Conservation (phyloP, 139 green algal genomes). For the Ettlia oleoabundans region DNA sequence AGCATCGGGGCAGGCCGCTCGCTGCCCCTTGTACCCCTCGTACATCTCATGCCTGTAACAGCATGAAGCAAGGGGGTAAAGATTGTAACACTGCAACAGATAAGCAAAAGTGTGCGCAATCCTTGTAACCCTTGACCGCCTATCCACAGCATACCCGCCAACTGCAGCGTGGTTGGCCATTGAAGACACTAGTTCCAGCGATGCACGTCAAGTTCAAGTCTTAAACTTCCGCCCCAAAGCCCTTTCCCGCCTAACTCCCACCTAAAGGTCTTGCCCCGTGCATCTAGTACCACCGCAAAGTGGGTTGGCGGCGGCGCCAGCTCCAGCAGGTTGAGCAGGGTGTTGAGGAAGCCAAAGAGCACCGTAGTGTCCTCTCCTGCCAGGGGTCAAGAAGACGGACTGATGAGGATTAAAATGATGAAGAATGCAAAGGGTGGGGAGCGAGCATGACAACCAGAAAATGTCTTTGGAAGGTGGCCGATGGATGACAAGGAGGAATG, state of each 20-base stretch:
- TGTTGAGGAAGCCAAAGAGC: conserved; percentile 57
- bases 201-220: too few species aligned
- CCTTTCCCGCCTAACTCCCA: too few species aligned
- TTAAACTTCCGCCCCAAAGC: too few species aligned
- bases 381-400: neutral
- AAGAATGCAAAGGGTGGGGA: too few species aligned
- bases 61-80: neutral
- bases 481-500: neutral
- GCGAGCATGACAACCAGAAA: too few species aligned
- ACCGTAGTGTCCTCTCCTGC: conserved; percentile 56
- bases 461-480: too few species aligned
- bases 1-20: conserved; percentile 47
- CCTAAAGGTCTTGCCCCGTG: conserved; percentile 63
- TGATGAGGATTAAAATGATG: too few species aligned
- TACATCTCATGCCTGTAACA: conserved; percentile 71
- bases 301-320: conserved; percentile 60
- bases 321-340: conserved; percentile 59
- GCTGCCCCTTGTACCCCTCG: conserved; percentile 70
- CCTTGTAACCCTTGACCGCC: neutral
- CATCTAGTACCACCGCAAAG: conserved; percentile 75
- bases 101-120: neutral
- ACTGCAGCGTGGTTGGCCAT: too few species aligned
- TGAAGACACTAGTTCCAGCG: too few species aligned
- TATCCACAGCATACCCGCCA: too few species aligned
- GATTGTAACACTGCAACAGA: neutral